phyloP scores from a whole-genome alignment of 1,284 basidiomycete species.

The Grifola frondosa region DNA sequence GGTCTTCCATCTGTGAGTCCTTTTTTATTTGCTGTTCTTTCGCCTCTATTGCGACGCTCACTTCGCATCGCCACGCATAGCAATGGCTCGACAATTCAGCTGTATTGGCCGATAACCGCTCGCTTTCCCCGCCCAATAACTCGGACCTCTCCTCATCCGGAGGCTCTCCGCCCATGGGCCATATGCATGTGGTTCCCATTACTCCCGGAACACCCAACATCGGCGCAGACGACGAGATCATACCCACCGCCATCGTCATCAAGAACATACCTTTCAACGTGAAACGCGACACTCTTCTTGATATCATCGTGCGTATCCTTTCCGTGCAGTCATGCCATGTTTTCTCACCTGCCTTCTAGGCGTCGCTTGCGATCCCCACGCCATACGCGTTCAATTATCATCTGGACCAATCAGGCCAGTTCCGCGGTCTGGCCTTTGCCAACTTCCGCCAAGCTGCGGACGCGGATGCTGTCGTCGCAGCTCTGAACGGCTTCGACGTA shows the following conservation, averaged over 20 bases:
- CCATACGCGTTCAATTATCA: slow-evolving; percentile 99
- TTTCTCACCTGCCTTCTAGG: slow-evolving; percentile 41
- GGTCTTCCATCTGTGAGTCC: slow-evolving; percentile 68
- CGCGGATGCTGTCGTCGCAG: slow-evolving; percentile 94
- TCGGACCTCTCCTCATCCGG: slow-evolving; percentile 83
- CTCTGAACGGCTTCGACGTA: slow-evolving; percentile 93
- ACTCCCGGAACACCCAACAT: slow-evolving; percentile 48
- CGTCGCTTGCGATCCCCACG: slow-evolving; percentile 90
- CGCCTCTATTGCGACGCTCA: slow-evolving; percentile 14
- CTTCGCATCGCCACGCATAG: slow-evolving; percentile 35
- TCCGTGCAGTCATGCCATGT: slow-evolving; percentile 12
- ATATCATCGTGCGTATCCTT: slow-evolving; percentile 80
- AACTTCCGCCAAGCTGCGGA: slow-evolving; percentile 93
- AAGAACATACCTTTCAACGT: slow-evolving; percentile 99
- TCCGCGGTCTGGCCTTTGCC: slow-evolving; percentile 97
- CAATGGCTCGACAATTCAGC: slow-evolving; percentile 75
- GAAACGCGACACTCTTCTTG: slow-evolving; percentile 92
- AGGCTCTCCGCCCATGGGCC: slow-evolving; percentile 68
- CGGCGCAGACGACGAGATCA: slow-evolving; percentile 84
- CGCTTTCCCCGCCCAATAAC: slow-evolving; percentile 81
- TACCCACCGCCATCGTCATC: slow-evolving; percentile 99
- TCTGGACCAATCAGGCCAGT: slow-evolving; percentile 91
- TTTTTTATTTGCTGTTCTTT: slow-evolving; percentile 11
- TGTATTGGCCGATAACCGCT: slow-evolving; percentile 61
- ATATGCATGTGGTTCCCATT: slow-evolving; percentile 50